Percentiles rank a stretch among this genome's conserved stretches.
Conservation (phyloP, 164 flowering plant genomes). For the Liriodendron chinense region DNA sequence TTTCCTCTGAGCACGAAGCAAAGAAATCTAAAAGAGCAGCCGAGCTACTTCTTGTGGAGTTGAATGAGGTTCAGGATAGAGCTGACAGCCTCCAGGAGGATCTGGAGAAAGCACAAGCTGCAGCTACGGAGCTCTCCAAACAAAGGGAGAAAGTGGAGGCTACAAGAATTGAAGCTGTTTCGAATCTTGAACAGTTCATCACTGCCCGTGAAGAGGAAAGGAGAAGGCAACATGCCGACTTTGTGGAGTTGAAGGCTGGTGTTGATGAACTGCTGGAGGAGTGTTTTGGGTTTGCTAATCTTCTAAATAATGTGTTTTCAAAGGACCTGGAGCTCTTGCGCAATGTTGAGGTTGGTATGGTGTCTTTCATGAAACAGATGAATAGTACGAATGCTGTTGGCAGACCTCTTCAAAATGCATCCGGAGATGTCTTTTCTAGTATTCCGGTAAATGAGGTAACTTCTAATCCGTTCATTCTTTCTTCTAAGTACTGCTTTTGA, state of each 20-base stretch:
- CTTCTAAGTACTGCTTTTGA: neutral
- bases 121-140: constrained; percentile 44
- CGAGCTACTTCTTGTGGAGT: constrained; percentile 78
- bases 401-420: constrained; percentile 18
- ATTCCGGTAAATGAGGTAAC: constrained; percentile 43
- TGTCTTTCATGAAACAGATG: constrained; percentile 33
- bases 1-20: constrained; percentile 62
- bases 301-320: constrained; percentile 39
- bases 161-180: constrained; percentile 61
- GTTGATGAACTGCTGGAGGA: constrained; percentile 42
- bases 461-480: neutral
- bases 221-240: constrained; percentile 36
- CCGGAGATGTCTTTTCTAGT: constrained; percentile 25
- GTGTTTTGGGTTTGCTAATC: constrained; percentile 31
- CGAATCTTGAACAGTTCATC: constrained; percentile 45
- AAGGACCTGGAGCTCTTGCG: constrained; percentile 53
- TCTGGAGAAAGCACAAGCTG: constrained; percentile 40
- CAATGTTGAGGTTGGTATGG: constrained; percentile 40
- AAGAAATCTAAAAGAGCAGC: constrained; percentile 82
- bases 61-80: constrained; percentile 96
- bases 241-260: constrained; percentile 36
- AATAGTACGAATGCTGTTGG: constrained; percentile 19
- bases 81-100: constrained; percentile 86
- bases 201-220: constrained; percentile 36
- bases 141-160: constrained; percentile 57